Evolutionary conservation across 345 rosid genomes (phyloP).

Genomic region (Bruguiera gymnorhiza): DNA sequence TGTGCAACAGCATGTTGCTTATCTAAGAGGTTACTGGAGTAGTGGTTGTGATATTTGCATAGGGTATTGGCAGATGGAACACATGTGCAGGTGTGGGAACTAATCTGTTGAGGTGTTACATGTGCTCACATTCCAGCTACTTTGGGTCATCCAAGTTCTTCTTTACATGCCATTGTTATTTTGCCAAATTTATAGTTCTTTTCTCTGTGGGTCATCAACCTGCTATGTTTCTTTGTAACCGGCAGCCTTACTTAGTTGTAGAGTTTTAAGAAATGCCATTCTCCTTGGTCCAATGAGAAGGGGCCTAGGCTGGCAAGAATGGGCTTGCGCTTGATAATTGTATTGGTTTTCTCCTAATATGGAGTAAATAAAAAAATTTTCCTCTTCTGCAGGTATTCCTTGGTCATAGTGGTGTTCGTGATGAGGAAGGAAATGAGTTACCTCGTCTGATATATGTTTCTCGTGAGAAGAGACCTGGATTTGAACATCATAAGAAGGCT

Average conservation of each 20-base stretch:
- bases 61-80: too few relatives aligned
- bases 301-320: not conserved
- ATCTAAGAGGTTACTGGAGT: too few relatives aligned
- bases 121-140: not conserved
- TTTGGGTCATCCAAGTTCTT: not conserved
- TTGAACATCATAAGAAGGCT: slow-evolving; percentile 98
- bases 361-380: not conserved
- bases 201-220: too few relatives aligned
- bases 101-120: not conserved
- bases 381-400: slow-evolving; percentile 69
- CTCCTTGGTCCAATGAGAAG: too few relatives aligned
- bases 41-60: too few relatives aligned
- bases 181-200: not conserved
- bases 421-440: slow-evolving; percentile 73
- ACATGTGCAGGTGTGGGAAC: not conserved
- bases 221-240: too few relatives aligned
- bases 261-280: too few relatives aligned
- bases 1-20: too few relatives aligned
- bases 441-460: slow-evolving; percentile 94
- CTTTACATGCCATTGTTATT: not conserved
- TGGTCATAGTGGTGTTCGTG: slow-evolving; percentile 74
- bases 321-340: not conserved
- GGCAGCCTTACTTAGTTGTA: too few relatives aligned
- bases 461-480: slow-evolving; percentile 99
- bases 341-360: not conserved